Percentiles rank a stretch among this genome's conserved stretches.
Conservation (phyloP, 2,329 filamentous ascomycete species). For the Pseudogymnoascus pannorum region DNA sequence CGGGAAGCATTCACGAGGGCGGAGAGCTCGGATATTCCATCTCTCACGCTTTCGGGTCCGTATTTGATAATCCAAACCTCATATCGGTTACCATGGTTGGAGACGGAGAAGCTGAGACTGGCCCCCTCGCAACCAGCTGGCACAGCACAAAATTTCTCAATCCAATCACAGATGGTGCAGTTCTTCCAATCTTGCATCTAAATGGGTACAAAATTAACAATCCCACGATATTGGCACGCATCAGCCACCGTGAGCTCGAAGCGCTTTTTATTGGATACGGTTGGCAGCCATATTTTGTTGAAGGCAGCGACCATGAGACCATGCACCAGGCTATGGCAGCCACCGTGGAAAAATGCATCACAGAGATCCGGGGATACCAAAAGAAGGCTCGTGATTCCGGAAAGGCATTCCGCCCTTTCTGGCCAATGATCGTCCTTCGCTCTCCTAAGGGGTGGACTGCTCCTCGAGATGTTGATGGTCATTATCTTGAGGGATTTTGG, state of each 20-base stretch:
- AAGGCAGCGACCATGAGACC: conserved; percentile 62
- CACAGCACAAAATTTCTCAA: conserved; percentile 79
- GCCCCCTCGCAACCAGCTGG: conserved; percentile 71
- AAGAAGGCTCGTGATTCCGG: conserved; percentile 64
- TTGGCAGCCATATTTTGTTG: conserved; percentile 74
- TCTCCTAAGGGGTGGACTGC: conserved; percentile 77
- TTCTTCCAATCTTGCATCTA: conserved; percentile 68
- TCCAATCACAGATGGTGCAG: conserved; percentile 68
- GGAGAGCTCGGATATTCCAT: conserved; percentile 77
- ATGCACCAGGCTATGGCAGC: conserved; percentile 81
- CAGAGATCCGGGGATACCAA: conserved; percentile 61
- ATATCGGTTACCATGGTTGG: conserved; percentile 74
- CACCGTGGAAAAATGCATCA: conserved; percentile 65
- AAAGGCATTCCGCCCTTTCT: conserved; percentile 61
- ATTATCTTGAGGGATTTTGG: conserved; percentile 72
- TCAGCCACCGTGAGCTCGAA: conserved; percentile 65
- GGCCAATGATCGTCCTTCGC: conserved; percentile 74
- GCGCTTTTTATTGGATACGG: conserved; percentile 66
- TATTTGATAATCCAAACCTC: conserved; percentile 67
- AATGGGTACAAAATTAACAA: conserved; percentile 87
- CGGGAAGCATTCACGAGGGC: conserved; percentile 70
- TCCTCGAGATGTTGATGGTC: conserved; percentile 62
- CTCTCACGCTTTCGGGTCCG: conserved; percentile 69
- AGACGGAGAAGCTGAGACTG: conserved; percentile 75
- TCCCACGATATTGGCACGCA: conserved; percentile 64